Percentiles rank a stretch among this genome's conserved stretches.
Evolutionary conservation across 2,329 filamentous ascomycete species (phyloP).

Genomic region (Exserohilum rostratum): DNA sequence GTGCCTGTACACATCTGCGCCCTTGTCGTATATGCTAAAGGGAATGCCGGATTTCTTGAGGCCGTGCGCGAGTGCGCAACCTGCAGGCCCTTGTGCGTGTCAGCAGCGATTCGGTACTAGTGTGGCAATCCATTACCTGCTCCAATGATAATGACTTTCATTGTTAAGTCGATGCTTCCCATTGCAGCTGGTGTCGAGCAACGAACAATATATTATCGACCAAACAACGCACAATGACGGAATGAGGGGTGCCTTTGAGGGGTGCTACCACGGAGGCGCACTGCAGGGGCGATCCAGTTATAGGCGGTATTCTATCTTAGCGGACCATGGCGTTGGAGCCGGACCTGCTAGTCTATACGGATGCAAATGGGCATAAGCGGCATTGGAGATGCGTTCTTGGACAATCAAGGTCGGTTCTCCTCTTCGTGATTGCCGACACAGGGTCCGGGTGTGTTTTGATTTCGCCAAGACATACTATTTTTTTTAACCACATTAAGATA

Average conservation of each 20-base stretch:
- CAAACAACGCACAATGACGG: not conserved
- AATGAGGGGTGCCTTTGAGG: not conserved
- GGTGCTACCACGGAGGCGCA: not conserved
- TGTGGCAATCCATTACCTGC: conserved; percentile 22
- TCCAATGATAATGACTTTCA: conserved; percentile 35
- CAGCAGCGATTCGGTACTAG: not conserved
- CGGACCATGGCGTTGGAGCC: conserved; percentile 6
- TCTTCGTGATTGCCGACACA: conserved; percentile 9
- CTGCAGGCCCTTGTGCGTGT: conserved; percentile 47
- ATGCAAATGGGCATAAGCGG: conserved; percentile 18
- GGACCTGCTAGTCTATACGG: not conserved
- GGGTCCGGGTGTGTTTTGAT: no score
- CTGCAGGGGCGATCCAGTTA: not conserved
- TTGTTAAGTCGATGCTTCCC: conserved; percentile 5
- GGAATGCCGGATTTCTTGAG: conserved; percentile 46
- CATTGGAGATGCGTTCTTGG: conserved; percentile 5
- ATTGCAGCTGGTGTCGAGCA: not conserved
- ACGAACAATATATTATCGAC: not conserved
- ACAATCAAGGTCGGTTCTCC: conserved; percentile 27
- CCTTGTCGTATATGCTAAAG: conserved; percentile 39
- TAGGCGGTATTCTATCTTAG: not conserved
- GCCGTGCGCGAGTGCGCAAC: conserved; percentile 51
- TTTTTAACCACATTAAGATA: no score
- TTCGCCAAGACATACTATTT: no score
- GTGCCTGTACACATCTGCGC: conserved; percentile 32